Evolutionary conservation across 2,329 filamentous ascomycete species (phyloP).

Genomic region (Claviceps sp.): DNA sequence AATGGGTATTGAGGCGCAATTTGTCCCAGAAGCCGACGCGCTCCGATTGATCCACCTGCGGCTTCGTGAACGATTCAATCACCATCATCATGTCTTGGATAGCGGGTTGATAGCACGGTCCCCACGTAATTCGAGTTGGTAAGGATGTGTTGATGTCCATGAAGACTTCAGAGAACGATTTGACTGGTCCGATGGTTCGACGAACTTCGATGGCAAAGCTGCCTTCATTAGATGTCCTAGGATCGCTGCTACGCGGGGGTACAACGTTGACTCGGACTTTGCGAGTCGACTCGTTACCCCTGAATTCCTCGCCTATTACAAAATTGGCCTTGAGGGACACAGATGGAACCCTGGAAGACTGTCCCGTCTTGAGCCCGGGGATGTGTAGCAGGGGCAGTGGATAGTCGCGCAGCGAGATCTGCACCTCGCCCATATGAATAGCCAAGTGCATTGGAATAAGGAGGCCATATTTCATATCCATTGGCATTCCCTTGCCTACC

Average conservation of each 20-base stretch:
- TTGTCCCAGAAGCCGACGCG: constrained; percentile 98
- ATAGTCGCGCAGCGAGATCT: constrained; percentile 81
- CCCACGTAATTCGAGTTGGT: constrained; percentile 91
- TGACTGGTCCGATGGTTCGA: constrained; percentile 85
- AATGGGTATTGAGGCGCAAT: constrained; percentile 87
- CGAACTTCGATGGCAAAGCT: constrained; percentile 77
- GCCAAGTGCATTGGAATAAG: constrained; percentile 82
- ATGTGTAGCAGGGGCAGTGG: constrained; percentile 86
- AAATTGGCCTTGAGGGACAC: constrained; percentile 82
- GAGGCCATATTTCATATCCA: constrained; percentile 79
- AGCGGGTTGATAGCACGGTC: constrained; percentile 90
- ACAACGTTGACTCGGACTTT: constrained; percentile 75
- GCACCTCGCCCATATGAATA: constrained; percentile 80
- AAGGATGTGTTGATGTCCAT: constrained; percentile 88
- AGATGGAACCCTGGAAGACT: constrained; percentile 68
- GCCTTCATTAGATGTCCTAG: constrained; percentile 40
- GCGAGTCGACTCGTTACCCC: constrained; percentile 65
- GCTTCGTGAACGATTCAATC: constrained; percentile 93
- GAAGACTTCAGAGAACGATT: constrained; percentile 86
- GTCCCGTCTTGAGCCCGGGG: constrained; percentile 64
- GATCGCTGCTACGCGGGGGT: constrained; percentile 48
- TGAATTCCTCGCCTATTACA: constrained; percentile 87
- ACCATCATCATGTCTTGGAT: constrained; percentile 99
- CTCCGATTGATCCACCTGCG: constrained; percentile 85
- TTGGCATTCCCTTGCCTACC: constrained; percentile 93